Base-by-base conservation (phyloP, 352 stramenopile genomes). In the Phytophthora aleatoria region DNA sequence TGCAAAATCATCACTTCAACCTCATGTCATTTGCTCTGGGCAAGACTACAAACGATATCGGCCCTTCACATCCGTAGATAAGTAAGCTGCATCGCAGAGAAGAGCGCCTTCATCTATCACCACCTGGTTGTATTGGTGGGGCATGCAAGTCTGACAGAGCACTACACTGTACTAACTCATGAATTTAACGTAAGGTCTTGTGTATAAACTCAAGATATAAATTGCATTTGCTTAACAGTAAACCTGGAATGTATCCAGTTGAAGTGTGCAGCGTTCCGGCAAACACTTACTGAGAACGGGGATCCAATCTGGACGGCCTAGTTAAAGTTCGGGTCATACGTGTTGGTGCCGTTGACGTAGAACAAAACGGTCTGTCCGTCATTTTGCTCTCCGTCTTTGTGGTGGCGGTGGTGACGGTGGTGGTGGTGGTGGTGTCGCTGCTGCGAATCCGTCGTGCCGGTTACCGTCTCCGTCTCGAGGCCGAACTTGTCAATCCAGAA, bases 401-500 rank as follows among this genome's bases (percentile, higher is more conserved):
- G 41, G 41, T 47, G 41, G 41, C 36, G 52, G 39, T 56, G 57
- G 27, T 39, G 59, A 12, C 51, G 48, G 41, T 44, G 52, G 39
- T 56, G 57, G 27, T 39, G 48, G 35, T 54, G 58, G 52, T 59
- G 57, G 39, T 47, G 50, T 35, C 35, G 50, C 15, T 20, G 20
- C 27, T 69, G 58, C 52, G 50, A 39, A 24, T 71, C 51, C 30
- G 61, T 45, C 41, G 56, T 62, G 15, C 48, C 67, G 12, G 55
- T 57, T 27, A 71, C 56, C 3, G 54, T 67, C 3, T 20, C 51
- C 1, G 55, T 64, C 53, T 83, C 72, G 0, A 72, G 67, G 26
- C 70, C 73, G 43, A 63, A 74, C 58, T 77, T 83, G 57, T 84
- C 59, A 50, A 87, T 68, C 75, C 73, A 83, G 48, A 50, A 75